A percentile compares a stretch with the other conserved stretches of the same genome.
These are phyloP conservation scores for Petunia axillaris DNA, from an alignment of 257 asterid species.

Conservation along the genomic window DNA sequence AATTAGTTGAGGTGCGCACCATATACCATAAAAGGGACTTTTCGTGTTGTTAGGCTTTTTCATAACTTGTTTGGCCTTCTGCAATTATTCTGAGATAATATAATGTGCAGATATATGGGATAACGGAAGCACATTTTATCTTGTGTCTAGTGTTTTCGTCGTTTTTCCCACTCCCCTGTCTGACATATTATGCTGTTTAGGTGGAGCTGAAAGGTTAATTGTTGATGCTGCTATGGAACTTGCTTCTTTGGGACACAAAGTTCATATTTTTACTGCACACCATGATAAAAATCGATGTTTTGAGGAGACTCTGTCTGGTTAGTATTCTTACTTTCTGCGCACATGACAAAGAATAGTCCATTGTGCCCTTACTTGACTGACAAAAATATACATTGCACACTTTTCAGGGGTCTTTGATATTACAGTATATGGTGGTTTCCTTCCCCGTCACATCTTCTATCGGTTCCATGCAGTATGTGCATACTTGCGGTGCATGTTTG, in stretches of 20 bases:
- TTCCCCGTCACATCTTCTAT: slow-evolving; percentile 81
- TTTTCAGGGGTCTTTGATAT: slow-evolving; percentile 74
- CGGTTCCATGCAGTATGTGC: slow-evolving; percentile 91
- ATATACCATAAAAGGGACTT: too few relatives aligned
- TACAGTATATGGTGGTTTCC: slow-evolving; percentile 79
- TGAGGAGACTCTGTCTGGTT: slow-evolving; percentile 93
- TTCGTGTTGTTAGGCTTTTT: too few relatives aligned
- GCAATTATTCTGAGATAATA: background rate
- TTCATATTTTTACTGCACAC: slow-evolving; percentile 90
- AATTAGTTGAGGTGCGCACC: too few relatives aligned
- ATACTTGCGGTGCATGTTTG: slow-evolving; percentile 82
- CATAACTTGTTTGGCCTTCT: too few relatives aligned
- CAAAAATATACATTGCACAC: background rate
- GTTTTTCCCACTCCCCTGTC: background rate
- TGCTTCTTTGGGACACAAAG: slow-evolving; percentile 74
- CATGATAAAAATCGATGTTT: slow-evolving; percentile 86
- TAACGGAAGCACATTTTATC: background rate
- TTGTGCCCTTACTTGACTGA: background rate
- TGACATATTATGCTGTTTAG: slow-evolving; percentile 39
- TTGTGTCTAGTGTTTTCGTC: background rate
- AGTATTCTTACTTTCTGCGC: background rate
- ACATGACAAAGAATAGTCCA: background rate
- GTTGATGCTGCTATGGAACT: slow-evolving; percentile 96
- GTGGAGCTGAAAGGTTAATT: slow-evolving; percentile 97
- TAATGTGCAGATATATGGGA: background rate